These are phyloP conservation scores for Candida verbasci DNA, from an alignment of 805 yeast species.

Conservation along the genomic window DNA sequence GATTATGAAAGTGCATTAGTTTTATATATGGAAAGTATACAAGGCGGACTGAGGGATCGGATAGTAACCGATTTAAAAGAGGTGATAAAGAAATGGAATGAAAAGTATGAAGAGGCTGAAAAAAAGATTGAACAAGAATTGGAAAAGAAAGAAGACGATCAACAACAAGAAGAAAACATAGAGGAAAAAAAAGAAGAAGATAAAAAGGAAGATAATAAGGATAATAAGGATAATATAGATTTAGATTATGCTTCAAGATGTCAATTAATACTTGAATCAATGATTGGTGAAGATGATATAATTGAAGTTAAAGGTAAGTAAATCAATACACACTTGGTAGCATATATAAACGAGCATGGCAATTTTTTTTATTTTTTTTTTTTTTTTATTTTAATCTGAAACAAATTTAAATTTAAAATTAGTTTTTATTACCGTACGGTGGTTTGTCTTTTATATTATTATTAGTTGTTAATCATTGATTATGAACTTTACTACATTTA, in stretches of 20 bases:
- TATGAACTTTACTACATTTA: slow-evolving; percentile 25
- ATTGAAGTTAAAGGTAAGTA: slow-evolving; percentile 9
- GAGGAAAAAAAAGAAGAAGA: slow-evolving; percentile 1
- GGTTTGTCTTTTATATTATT: no score
- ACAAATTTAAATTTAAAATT: no score
- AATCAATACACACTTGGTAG: neutral
- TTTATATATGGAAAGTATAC: slow-evolving; percentile 54
- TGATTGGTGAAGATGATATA: slow-evolving; percentile 38
- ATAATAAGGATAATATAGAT: slow-evolving; percentile 14
- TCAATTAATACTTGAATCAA: slow-evolving; percentile 24
- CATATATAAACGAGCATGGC: neutral
- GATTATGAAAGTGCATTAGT: slow-evolving; percentile 49
- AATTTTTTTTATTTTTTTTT: neutral
- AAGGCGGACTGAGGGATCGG: slow-evolving; percentile 67
- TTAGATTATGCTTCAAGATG: slow-evolving; percentile 42
- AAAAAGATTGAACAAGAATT: slow-evolving; percentile 33
- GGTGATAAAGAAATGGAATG: slow-evolving; percentile 56
- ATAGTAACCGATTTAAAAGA: slow-evolving; percentile 45
- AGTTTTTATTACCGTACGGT: no score
- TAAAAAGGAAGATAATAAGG: slow-evolving; percentile 10
- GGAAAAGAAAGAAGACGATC: slow-evolving; percentile 15
- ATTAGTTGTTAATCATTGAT: neutral
- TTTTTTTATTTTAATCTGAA: no score
- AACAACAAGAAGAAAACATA: slow-evolving; percentile 16
- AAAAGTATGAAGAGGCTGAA: slow-evolving; percentile 38